Base-by-base conservation (phyloP, 192 early-diverging fungal species). In the Umbelopsis ramanniana region DNA sequence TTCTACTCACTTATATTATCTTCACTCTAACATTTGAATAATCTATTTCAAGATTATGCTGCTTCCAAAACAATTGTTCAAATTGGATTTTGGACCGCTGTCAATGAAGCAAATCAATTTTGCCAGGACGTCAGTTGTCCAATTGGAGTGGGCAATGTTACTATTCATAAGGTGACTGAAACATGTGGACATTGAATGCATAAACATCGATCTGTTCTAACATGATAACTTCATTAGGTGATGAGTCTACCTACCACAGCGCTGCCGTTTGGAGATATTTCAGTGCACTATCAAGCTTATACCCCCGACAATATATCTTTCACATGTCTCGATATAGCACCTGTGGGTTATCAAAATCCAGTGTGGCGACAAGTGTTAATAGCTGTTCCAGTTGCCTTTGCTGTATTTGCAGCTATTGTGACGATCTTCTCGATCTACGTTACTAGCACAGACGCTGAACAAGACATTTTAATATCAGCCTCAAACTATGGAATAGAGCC, bases 401-500 rank as follows among this genome's bases (percentile, higher is more conserved):
- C 72, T 23, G 48, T 48, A 11, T 68, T 70, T n/a, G 72, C 77
- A 26, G 77, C 68, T 0, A 40, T 78, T 2, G 60, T 74, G 15
- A 73, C 77, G 3, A 43, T 78, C 3, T 67, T 67, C 21, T 78
- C 77, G 2, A 66, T 73, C 38, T 57, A 38, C 11, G 46, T 46
- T 8, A 48, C 71, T 22, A 66, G 52, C 22, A 66, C 53, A 7
- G 48, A 40, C 11, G 35, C 60, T 23, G 63, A 67, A n/a, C 63
- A 71, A 21, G 77, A 78, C 52, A 22, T 78, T 12, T 67, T 74
- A 55, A 38, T 78, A 29, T 52, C 73, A 26, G 57, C 60, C 14
- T 78, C 77, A 11, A 78, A 78, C 46, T 78, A 78, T 47, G 72
- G 72, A 37, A 70, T 74, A 21, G 40, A 70, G n/a, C 77, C 77